These are phyloP conservation scores for Phanerochaete sordida DNA, from an alignment of 768 basidiomycete species.

Conservation along the genomic window DNA sequence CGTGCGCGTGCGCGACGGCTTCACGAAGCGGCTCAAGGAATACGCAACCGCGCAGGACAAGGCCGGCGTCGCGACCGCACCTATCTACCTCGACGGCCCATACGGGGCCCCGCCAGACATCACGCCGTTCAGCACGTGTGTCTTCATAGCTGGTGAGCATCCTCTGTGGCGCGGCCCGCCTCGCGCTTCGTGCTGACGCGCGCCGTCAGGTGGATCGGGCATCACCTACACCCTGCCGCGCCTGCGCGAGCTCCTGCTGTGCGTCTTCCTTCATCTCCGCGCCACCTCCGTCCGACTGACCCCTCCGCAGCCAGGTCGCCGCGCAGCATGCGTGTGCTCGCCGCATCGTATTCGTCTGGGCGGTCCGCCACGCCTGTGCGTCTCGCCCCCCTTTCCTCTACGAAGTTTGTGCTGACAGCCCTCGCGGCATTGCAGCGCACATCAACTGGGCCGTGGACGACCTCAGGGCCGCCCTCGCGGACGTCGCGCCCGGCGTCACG, in stretches of 20 bases:
- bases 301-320: constrained; percentile 13
- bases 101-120: constrained; percentile 35
- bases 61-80: constrained; percentile 23
- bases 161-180: not conserved
- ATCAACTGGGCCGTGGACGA: constrained; percentile 18
- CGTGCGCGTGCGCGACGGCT: constrained; percentile 47
- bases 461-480: constrained; percentile 11
- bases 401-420: too few relatives aligned
- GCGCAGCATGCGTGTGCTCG: constrained; percentile 18
- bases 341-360: constrained; percentile 30
- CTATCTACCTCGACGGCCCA: constrained; percentile 36
- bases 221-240: constrained; percentile 31
- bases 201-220: constrained; percentile 28
- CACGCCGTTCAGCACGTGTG: constrained; percentile 29
- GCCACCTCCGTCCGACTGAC: not conserved
- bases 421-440: constrained; percentile 13
- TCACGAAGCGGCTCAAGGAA: constrained; percentile 35
- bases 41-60: constrained; percentile 14
- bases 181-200: not conserved
- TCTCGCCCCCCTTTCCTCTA: not conserved
- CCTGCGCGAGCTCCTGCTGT: constrained; percentile 31
- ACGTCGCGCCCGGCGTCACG: constrained; percentile 16
- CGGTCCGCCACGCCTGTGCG: constrained; percentile 24
- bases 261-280: constrained; percentile 5
- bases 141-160: constrained; percentile 35